Evolutionary conservation across 2,329 filamentous ascomycete genomes (phyloP).

Genomic region (Ophiostoma pallidulum): DNA sequence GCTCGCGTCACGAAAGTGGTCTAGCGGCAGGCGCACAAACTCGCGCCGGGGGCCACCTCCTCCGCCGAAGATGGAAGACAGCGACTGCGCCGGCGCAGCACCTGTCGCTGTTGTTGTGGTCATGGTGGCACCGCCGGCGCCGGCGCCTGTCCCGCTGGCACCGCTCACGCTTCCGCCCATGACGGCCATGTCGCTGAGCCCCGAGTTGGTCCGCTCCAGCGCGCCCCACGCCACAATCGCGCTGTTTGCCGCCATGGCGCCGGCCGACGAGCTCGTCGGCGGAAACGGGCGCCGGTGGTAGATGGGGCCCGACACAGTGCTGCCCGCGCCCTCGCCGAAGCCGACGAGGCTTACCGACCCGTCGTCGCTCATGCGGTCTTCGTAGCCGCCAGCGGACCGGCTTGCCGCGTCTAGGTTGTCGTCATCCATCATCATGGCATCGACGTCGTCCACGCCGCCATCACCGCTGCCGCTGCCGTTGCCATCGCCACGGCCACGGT

Average conservation of each 20-base stretch:
- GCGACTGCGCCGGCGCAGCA: too few relatives aligned
- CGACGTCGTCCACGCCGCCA: constrained; percentile 14
- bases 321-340: constrained; percentile 85
- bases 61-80: too few relatives aligned
- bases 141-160: constrained; percentile 6
- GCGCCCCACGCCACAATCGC: constrained; percentile 26
- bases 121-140: neutral
- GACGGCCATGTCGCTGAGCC: constrained; percentile 37
- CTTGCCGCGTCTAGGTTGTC: constrained; percentile 41
- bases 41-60: neutral
- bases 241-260: constrained; percentile 19
- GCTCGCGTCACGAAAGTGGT: constrained; percentile 4
- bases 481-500: constrained; percentile 20
- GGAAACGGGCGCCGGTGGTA: constrained; percentile 45
- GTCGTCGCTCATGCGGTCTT: constrained; percentile 77
- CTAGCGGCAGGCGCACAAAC: constrained; percentile 5
- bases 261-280: constrained; percentile 18
- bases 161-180: constrained; percentile 19
- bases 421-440: constrained; percentile 38
- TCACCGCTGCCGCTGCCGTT: constrained; percentile 27
- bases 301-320: constrained; percentile 72
- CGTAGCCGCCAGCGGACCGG: constrained; percentile 41
- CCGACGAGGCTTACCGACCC: constrained; percentile 75
- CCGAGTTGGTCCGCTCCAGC: constrained; percentile 43
- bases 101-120: too few relatives aligned